Conservation (phyloP, 495 filamentous ascomycete species). For the Immersiella caudata region DNA sequence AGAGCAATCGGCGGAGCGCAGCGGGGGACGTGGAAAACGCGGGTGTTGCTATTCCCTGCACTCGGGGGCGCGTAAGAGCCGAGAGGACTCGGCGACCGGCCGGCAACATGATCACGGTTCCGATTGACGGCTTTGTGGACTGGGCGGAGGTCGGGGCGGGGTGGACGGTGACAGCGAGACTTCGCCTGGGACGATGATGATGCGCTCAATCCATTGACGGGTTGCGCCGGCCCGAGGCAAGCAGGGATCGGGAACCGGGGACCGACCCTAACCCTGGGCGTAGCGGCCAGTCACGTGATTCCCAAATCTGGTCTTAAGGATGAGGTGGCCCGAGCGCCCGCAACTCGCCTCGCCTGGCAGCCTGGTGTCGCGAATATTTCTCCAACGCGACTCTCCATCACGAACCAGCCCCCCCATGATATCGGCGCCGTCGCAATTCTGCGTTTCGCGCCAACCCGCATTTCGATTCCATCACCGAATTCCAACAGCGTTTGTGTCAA, state of each 20-base stretch:
- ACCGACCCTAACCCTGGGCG: not conserved
- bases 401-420: constrained; percentile 28
- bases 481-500: not conserved
- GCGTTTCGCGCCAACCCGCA: constrained; percentile 26
- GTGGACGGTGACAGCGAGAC: not conserved
- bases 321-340: constrained; percentile 3
- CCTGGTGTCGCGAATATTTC: constrained; percentile 39
- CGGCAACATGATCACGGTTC: constrained; percentile 29
- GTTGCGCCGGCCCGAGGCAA: constrained; percentile 39
- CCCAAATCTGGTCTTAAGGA: not conserved
- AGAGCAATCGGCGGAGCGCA: constrained; percentile 70
- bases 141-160: not conserved
- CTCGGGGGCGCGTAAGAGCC: constrained; percentile 34
- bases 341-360: constrained; percentile 21
- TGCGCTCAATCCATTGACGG: constrained; percentile 26
- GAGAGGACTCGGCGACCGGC: constrained; percentile 35
- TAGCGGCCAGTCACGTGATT: not conserved
- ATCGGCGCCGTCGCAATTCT: constrained; percentile 24
- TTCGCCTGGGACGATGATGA: constrained; percentile 4
- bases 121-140: constrained; percentile 19
- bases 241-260: not conserved
- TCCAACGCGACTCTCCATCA: constrained; percentile 40
- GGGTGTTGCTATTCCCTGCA: constrained; percentile 31
- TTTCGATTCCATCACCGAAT: constrained; percentile 17
- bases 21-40: constrained; percentile 39